Base-by-base conservation (phyloP, 352 stramenopile genomes). In the Phytophthora pini region DNA sequence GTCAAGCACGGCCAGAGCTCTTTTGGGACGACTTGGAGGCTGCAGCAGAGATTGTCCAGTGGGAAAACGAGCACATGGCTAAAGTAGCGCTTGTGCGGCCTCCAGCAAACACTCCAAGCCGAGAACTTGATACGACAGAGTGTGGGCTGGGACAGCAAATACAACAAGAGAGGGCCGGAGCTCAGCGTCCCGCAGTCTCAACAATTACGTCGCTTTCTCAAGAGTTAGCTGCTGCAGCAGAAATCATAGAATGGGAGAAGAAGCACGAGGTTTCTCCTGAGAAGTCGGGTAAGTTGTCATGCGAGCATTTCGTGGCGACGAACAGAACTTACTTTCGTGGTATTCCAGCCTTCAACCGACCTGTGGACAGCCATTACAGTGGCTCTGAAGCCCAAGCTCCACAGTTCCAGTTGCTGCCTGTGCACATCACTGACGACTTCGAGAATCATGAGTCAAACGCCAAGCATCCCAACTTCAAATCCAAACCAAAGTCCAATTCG, bases 21-120 rank as follows among this genome's bases (percentile, higher is more conserved):
- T 69, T 80, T 36, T 80, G 56, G 62, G 55, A 80, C 17, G 79
- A 88, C 44, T 56, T 88, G 20, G 74, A 84, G 47, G 61, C 79
- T 20, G 79, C 79, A 51, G 79, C 76, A 15, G 74, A 82, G 24
- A 81, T 88, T 47, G 72, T 76, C 27, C 73, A 80, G 26, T 87
- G 78, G 78, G 78, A 87, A 69, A 71, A 80, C 47, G 73, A 87
- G 13, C 65, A 76, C 55, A 62, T 70, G 54, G 72, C 72, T 24
- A 61, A 80, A 39, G 68, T 41, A 26, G 45, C 64, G 22, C 56
- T 80, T 6, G 40, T 56, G 7, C 39, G 56, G 34, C 11, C 49
- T 53, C 17, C 26, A 43, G 5, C 46, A 52, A 59, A 53, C 9
- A 46, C 17, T 46, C 27, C 24, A 43, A 17, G 26, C 31, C 17